Conservation (phyloP, 116 monocot genomes). For the Trichopus zeylanicus region DNA sequence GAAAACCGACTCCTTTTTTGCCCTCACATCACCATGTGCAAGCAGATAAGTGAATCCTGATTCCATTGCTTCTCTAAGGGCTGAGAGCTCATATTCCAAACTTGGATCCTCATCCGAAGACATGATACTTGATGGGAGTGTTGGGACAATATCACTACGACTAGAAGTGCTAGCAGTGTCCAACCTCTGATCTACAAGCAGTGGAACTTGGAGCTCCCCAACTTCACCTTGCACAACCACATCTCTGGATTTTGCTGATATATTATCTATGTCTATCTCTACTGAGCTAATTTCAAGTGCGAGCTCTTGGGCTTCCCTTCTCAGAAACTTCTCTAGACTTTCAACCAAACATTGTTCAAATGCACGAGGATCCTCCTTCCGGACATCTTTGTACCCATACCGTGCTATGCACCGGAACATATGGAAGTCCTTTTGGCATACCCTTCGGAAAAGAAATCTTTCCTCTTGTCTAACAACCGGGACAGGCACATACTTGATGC, state of each 20-base stretch:
- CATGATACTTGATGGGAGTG: conserved; percentile 44
- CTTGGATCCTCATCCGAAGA: conserved; percentile 48
- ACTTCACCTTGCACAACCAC: conserved; percentile 4
- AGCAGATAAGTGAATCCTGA: conserved; percentile 76
- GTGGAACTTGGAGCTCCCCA: conserved; percentile 41
- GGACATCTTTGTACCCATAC: conserved; percentile 81
- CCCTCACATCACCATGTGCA: conserved; percentile 75
- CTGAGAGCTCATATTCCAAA: conserved; percentile 71
- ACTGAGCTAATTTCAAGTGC: conserved; percentile 33
- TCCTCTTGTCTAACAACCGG: conserved; percentile 63
- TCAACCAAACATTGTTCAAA: conserved; percentile 73
- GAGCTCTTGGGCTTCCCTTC: conserved; percentile 61
- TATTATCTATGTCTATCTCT: conserved; percentile 17
- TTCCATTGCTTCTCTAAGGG: conserved; percentile 62
- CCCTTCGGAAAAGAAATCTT: conserved; percentile 70
- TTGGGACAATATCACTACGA: background rate
- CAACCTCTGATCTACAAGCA: conserved; percentile 27
- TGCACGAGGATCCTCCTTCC: conserved; percentile 54
- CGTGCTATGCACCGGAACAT: conserved; percentile 85
- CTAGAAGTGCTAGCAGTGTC: background rate
- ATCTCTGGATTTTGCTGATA: conserved; percentile 13
- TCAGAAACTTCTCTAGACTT: conserved; percentile 71
- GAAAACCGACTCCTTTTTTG: conserved; percentile 75
- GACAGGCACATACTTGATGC: conserved; percentile 82
- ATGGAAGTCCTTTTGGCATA: conserved; percentile 76